phyloP scores from a whole-genome alignment of 306 rosid genomes.

The Leucaena leucocephala region DNA sequence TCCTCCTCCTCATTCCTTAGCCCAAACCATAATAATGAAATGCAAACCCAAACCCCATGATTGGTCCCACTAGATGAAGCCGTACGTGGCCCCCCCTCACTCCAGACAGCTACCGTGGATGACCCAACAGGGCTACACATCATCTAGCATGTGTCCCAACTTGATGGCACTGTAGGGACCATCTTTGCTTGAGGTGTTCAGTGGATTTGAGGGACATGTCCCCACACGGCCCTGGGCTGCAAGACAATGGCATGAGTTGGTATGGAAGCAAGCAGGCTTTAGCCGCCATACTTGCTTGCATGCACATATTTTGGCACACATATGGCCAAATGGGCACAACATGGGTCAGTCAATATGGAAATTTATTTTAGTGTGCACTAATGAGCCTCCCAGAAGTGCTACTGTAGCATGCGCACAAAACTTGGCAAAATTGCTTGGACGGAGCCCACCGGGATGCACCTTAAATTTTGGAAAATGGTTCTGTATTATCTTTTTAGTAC shows the following conservation, averaged over 20 bases:
- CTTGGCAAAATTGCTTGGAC: conserved; percentile 28
- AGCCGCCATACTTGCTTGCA: conserved; percentile 79
- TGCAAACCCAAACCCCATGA: conserved; percentile 54
- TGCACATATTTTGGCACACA: conserved; percentile 57
- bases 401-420: conserved; percentile 75
- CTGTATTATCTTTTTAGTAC: neutral
- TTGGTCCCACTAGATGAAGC: conserved; percentile 68
- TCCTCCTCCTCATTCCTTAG: conserved; percentile 20
- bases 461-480: conserved; percentile 32
- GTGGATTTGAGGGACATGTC: conserved; percentile 54
- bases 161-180: conserved; percentile 62
- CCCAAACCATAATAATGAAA: conserved; percentile 48
- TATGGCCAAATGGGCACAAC: conserved; percentile 33
- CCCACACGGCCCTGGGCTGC: conserved; percentile 58
- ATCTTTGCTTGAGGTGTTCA: conserved; percentile 38
- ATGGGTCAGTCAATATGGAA: conserved; percentile 24
- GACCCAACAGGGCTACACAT: conserved; percentile 59
- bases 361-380: conserved; percentile 23
- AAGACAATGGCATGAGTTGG: conserved; percentile 52
- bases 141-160: conserved; percentile 78
- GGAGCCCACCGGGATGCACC: conserved; percentile 57
- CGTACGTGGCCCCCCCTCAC: conserved; percentile 37
- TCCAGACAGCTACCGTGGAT: conserved; percentile 63
- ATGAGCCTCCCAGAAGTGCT: conserved; percentile 54
- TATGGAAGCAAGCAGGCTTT: conserved; percentile 37